Evolutionary conservation across 1,139 yeast genomes (phyloP), one percentile per base, ranked within the genome.

Genomic region (Zhuliangozyma parablackwelliae): DNA sequence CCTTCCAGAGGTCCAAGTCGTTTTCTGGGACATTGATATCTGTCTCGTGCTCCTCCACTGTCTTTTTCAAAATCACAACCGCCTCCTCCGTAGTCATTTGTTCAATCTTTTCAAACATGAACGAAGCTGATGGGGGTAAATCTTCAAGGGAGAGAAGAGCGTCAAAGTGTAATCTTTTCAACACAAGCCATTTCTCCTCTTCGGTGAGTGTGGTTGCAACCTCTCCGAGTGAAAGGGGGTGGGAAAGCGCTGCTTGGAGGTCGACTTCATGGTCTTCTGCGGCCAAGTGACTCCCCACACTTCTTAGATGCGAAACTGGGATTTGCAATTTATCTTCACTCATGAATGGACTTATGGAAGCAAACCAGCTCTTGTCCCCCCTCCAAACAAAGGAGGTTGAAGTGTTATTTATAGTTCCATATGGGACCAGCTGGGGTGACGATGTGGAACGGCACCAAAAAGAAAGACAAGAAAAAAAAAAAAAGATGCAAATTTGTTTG

Each of bases 21-120:
- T 23, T 23, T n/a, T 27, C 20, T n/a, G 56, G 53, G 29, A 51
- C 42, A 39, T 57, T 57, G 26, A 53, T 49, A 43, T 58, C 63
- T 30, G 40, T 48, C 7, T 45, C 41, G 34, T 48, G 57, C 9
- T 52, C 53, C 5, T 36, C 41, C 24, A 55, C 10, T 2, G 54
- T 44, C 9, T 50, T 46, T 32, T 46, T 35, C 28, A 60, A 42
- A 21, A 54, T 46, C 12, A 44, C 45, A 6, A 59, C 28, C 1
- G 64, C 53, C 33, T 61, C 65, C 5, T 43, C 44, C 9, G 43
- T 43, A 1, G 48, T 10, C 36, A 61, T 39, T 16, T 37, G 34
- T 40, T 54, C 58, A 29, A 61, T 52, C 35, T 61, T 59, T 40
- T 60, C 64, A 38, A 63, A 48, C 54, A 61, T 56, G 41, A 59